Conservation (phyloP, 2,329 filamentous ascomycete genomes). For the Diaporthe sp. region DNA sequence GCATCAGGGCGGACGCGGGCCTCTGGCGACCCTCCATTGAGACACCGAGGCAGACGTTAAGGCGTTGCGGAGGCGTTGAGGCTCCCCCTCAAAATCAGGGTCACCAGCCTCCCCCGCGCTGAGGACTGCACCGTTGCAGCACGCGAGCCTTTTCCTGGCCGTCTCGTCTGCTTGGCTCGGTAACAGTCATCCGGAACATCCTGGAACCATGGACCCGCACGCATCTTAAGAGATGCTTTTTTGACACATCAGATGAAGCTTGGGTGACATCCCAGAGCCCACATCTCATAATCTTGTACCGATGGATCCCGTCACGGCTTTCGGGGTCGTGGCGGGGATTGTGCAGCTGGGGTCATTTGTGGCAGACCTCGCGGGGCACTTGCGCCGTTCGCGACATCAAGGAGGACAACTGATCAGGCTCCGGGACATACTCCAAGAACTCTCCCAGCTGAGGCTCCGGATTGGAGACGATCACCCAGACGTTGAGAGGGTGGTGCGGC, state of each 20-base stretch:
- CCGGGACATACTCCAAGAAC: conserved; percentile 14
- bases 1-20: conserved; percentile 4
- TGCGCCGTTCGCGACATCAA: conserved; percentile 7
- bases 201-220: conserved; percentile 1
- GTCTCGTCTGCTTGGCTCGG: not conserved
- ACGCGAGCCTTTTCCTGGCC: not conserved
- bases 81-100: not conserved
- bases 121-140: not conserved
- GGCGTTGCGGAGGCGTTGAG: not conserved
- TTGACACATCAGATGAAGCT: not conserved
- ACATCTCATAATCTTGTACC: not conserved
- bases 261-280: conserved; percentile 7
- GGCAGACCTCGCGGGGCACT: not conserved
- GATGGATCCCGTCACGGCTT: conserved; percentile 4
- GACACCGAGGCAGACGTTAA: not conserved
- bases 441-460: conserved; percentile 17
- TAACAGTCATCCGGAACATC: not conserved
- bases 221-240: conserved; percentile 14
- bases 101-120: conserved; percentile 6
- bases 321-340: conserved; percentile 13
- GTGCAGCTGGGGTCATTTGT: conserved; percentile 10
- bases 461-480: conserved; percentile 8
- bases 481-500: conserved; percentile 8
- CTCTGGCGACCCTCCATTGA: conserved; percentile 1
- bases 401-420: conserved; percentile 22